A percentile compares a stretch with the other conserved stretches of the same genome.
Evolutionary conservation across 1,284 basidiomycete genomes (phyloP).

Genomic region (Ceratobasidium papillatum): DNA sequence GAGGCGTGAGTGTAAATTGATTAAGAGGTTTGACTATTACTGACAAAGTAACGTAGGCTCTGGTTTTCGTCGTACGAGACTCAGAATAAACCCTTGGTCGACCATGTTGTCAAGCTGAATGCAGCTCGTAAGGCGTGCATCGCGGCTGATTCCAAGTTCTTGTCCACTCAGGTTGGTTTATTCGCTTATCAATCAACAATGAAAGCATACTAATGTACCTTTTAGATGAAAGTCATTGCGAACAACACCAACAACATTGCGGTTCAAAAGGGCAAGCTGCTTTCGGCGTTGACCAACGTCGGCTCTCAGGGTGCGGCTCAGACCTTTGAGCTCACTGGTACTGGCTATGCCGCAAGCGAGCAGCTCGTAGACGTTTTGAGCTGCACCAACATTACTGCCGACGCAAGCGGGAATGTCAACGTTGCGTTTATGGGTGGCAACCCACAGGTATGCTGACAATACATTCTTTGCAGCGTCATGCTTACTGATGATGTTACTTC

Average conservation of each 20-base stretch:
- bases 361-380: slow-evolving; percentile 70
- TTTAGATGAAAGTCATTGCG: slow-evolving; percentile 58
- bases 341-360: slow-evolving; percentile 59
- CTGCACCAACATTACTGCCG: slow-evolving; percentile 60
- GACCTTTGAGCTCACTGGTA: slow-evolving; percentile 47
- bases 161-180: slow-evolving; percentile 60
- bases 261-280: slow-evolving; percentile 70
- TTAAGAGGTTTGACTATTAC: not conserved
- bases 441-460: slow-evolving; percentile 54
- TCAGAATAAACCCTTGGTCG: slow-evolving; percentile 60
- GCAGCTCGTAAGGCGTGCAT: slow-evolving; percentile 67
- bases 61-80: slow-evolving; percentile 65
- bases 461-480: not conserved
- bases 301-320: slow-evolving; percentile 56
- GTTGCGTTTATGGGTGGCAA: slow-evolving; percentile 53
- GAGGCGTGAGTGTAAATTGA: slow-evolving; percentile 61
- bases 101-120: slow-evolving; percentile 65
- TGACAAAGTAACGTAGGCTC: slow-evolving; percentile 54
- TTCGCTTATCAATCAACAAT: not conserved
- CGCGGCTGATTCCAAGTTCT: slow-evolving; percentile 58
- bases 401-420: slow-evolving; percentile 57
- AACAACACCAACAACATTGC: slow-evolving; percentile 60
- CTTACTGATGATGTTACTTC: not conserved
- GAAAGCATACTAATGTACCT: not conserved
- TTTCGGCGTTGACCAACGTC: slow-evolving; percentile 71